Evolutionary conservation across 352 stramenopile species (phyloP).

Genomic region (Globisporangium canariense): DNA sequence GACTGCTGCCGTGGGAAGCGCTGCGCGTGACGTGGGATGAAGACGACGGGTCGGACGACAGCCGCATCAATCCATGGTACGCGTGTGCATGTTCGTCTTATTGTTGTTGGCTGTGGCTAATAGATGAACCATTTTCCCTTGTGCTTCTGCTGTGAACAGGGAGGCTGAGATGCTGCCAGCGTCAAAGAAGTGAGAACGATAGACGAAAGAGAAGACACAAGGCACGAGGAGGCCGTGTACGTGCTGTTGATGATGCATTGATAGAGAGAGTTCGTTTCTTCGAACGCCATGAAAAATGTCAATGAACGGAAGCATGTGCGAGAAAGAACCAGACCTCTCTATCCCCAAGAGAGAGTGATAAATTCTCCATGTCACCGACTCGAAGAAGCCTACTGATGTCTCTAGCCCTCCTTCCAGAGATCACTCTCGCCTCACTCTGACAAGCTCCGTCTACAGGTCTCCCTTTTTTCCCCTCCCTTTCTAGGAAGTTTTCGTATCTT

Average conservation of each 20-base stretch:
- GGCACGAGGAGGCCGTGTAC: background rate
- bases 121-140: constrained; percentile 10
- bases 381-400: too few relatives aligned
- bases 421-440: background rate
- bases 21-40: constrained; percentile 82
- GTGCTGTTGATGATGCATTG: constrained; percentile 24
- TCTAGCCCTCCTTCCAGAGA: too few relatives aligned
- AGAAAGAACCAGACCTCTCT: background rate
- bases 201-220: background rate
- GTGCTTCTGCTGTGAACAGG: constrained; percentile 24
- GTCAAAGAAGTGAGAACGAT: constrained; percentile 31
- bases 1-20: constrained; percentile 76
- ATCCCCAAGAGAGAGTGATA: too few relatives aligned
- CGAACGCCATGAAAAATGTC: background rate
- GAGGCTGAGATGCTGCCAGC: constrained; percentile 38
- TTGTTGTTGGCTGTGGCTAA: constrained; percentile 2
- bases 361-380: too few relatives aligned
- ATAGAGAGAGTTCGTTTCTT: constrained; percentile 4
- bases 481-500: background rate
- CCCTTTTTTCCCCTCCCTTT: background rate
- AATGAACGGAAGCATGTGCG: constrained; percentile 1
- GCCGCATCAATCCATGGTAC: constrained; percentile 83
- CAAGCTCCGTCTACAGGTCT: background rate
- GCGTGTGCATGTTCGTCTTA: constrained; percentile 14
- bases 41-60: constrained; percentile 79